Conservation (phyloP, 2,329 filamentous ascomycete species). For the Fusarium sp. region DNA sequence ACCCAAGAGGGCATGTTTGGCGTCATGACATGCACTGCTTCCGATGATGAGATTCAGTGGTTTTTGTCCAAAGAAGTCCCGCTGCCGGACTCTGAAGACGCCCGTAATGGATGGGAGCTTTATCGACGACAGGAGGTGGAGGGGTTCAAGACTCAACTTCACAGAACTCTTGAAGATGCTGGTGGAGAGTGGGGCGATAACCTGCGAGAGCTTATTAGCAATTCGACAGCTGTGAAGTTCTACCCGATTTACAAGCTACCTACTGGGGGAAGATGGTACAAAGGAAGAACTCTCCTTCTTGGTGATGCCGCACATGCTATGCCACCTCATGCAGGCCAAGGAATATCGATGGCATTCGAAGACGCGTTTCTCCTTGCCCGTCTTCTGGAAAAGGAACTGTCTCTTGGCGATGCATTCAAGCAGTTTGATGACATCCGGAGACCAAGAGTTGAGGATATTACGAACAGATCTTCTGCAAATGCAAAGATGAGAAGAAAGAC, state of each 20-base stretch:
- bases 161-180: background rate
- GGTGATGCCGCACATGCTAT: background rate
- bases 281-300: background rate
- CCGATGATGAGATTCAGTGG: background rate
- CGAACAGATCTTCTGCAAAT: background rate
- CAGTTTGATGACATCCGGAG: background rate
- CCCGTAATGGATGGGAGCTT: background rate
- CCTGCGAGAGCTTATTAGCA: background rate
- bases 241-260: conserved; percentile 2
- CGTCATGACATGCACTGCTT: background rate
- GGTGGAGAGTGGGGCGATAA: background rate
- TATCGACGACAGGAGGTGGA: background rate
- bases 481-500: background rate
- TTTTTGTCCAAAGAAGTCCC: background rate
- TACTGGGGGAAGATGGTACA: background rate
- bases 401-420: background rate
- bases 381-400: background rate
- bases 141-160: background rate
- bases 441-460: background rate
- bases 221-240: background rate
- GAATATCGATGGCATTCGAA: background rate
- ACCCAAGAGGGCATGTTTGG: conserved; percentile 2
- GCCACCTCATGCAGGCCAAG: background rate
- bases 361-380: background rate
- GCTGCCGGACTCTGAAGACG: background rate